A percentile compares a stretch with the other conserved stretches of the same genome.
These are phyloP conservation scores for Prunus mongolica DNA, from an alignment of 306 rosid genomes.

Conservation along the genomic window DNA sequence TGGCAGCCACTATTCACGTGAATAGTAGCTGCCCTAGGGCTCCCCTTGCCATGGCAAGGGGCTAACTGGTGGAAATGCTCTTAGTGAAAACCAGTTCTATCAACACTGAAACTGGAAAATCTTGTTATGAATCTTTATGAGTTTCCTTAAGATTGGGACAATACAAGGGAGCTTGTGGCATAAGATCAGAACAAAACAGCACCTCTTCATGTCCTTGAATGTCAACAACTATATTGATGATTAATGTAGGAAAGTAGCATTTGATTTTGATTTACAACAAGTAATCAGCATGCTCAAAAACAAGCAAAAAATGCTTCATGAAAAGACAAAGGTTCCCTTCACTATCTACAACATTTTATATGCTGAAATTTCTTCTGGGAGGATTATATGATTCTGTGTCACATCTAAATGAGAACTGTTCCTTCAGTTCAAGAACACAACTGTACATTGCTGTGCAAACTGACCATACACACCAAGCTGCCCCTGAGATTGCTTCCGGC, in stretches of 20 bases:
- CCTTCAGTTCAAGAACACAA: constrained; percentile 45
- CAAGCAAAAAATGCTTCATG: background rate
- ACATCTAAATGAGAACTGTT: background rate
- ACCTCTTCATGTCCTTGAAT: background rate
- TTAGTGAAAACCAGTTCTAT: too few species aligned
- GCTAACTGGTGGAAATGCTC: too few species aligned
- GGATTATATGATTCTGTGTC: background rate
- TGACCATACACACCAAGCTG: constrained; percentile 47
- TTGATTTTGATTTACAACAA: background rate
- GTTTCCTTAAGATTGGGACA: too few species aligned
- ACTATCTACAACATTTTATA: constrained; percentile 15
- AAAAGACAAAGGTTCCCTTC: constrained; percentile 5
- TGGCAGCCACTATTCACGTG: too few species aligned
- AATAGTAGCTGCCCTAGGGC: too few species aligned
- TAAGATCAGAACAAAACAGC: background rate
- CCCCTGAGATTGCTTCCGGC: constrained; percentile 46
- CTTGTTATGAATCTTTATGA: too few species aligned
- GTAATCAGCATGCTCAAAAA: background rate
- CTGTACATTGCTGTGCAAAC: constrained; percentile 51
- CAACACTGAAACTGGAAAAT: too few species aligned
- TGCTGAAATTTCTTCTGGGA: constrained; percentile 9
- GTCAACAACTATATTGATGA: background rate
- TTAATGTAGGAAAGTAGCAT: background rate
- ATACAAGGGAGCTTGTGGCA: too few species aligned
- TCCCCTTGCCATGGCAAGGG: too few species aligned